These are phyloP conservation scores for Ettlia oleoabundans DNA, from an alignment of 139 green algal genomes.

Conservation along the genomic window DNA sequence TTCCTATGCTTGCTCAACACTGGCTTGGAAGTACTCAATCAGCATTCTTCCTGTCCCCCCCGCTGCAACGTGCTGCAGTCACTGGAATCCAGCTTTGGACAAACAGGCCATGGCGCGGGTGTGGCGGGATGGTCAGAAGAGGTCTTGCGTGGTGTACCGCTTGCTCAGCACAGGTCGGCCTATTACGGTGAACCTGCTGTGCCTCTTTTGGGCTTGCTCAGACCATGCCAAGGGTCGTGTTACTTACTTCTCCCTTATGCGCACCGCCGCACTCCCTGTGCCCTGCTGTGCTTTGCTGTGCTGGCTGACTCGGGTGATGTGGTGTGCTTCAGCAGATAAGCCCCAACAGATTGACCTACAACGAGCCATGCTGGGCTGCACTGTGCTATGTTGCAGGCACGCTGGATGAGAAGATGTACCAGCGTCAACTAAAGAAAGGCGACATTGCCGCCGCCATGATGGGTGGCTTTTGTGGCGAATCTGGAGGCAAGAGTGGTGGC, in stretches of 20 bases:
- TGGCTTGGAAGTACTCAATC: background rate
- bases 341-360: background rate
- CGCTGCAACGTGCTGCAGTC: background rate
- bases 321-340: no score
- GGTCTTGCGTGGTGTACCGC: conserved; percentile 79
- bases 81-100: conserved; percentile 81
- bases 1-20: no score
- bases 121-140: conserved; percentile 86
- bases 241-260: no score
- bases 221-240: no score
- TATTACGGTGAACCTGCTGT: no score
- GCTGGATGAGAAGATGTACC: conserved; percentile 93
- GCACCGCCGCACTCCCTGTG: no score
- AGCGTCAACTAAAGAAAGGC: conserved; percentile 83
- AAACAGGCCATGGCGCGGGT: conserved; percentile 82
- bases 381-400: conserved; percentile 55
- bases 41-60: background rate
- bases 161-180: conserved; percentile 68
- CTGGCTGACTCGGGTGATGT: no score
- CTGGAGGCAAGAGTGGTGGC: conserved; percentile 12
- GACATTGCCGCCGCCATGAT: conserved; percentile 61
- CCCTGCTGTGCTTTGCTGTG: background rate
- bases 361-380: background rate
- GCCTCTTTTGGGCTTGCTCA: no score
- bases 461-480: background rate